These are phyloP conservation scores for Vairimorpha apis DNA, from an alignment of 371 early-diverging fungal genomes.

Conservation along the genomic window DNA sequence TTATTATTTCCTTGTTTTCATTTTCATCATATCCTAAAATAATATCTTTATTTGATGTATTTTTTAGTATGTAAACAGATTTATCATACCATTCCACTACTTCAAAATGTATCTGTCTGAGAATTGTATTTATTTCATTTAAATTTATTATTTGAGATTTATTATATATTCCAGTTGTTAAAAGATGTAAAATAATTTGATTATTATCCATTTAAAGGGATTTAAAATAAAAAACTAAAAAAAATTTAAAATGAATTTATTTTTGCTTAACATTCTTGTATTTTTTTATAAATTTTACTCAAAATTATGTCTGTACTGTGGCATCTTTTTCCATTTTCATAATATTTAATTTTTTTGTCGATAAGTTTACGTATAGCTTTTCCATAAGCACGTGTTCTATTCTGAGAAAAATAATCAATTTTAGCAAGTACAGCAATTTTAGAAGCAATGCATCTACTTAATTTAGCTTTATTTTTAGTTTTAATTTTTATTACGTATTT, in stretches of 20 bases:
- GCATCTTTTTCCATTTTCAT: conserved; percentile 73
- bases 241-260: not conserved
- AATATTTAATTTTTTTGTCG: conserved; percentile 83
- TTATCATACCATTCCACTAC: conserved; percentile 22
- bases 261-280: conserved; percentile 9
- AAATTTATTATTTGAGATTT: not conserved
- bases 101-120: conserved; percentile 19
- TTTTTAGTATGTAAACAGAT: conserved; percentile 25
- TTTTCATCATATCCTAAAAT: not conserved
- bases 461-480: conserved; percentile 89
- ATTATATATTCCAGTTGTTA: not conserved
- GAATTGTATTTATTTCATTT: conserved; percentile 3
- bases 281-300: conserved; percentile 67
- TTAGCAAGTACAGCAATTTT: conserved; percentile 64
- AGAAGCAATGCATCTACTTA: conserved; percentile 91
- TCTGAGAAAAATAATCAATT: conserved; percentile 86
- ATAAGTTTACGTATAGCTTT: conserved; percentile 84
- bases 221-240: not conserved
- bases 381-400: conserved; percentile 79
- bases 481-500: conserved; percentile 85
- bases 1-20: conserved; percentile 4
- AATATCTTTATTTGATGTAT: not conserved
- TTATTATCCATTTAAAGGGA: not conserved
- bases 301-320: conserved; percentile 84
- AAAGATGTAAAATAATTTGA: conserved; percentile 1